Conservation (phyloP, 2,329 filamentous ascomycete genomes). For the Xylaria multiplex region DNA sequence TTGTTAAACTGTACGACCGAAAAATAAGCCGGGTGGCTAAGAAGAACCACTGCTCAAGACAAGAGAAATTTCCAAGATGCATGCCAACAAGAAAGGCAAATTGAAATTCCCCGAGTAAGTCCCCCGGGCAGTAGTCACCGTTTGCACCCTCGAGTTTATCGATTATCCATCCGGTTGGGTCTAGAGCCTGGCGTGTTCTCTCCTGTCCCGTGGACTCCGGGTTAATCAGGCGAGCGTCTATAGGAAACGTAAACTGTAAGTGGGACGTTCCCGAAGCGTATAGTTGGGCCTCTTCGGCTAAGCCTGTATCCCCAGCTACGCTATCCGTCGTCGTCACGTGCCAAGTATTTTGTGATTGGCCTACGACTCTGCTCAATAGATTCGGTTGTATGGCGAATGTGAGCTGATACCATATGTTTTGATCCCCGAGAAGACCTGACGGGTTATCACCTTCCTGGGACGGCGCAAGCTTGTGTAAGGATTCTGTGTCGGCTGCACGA, state of each 20-base stretch:
- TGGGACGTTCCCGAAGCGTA: constrained; percentile 46
- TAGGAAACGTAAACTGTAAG: constrained; percentile 47
- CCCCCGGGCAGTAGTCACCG: constrained; percentile 47
- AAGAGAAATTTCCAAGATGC: constrained; percentile 67
- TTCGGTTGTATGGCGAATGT: constrained; percentile 58
- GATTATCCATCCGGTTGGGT: constrained; percentile 59
- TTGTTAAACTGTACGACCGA: constrained; percentile 58
- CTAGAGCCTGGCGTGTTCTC: constrained; percentile 48
- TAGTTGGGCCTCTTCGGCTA: constrained; percentile 55
- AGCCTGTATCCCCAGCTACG: constrained; percentile 55
- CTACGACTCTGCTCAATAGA: constrained; percentile 60
- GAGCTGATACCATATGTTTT: constrained; percentile 62
- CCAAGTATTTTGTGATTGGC: constrained; percentile 57
- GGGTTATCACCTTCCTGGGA: constrained; percentile 38
- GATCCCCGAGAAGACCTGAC: constrained; percentile 45
- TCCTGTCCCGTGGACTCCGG: constrained; percentile 42
- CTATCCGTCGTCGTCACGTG: constrained; percentile 64
- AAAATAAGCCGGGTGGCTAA: constrained; percentile 63
- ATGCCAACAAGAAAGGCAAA: constrained; percentile 68
- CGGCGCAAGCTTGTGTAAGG: constrained; percentile 25
- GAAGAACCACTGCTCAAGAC: constrained; percentile 71
- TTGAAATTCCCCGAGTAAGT: constrained; percentile 69
- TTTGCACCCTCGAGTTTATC: constrained; percentile 51
- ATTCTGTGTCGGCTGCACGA: constrained; percentile 43
- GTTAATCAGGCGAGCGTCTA: constrained; percentile 45